These are phyloP conservation scores for Penicillium salamii DNA, from an alignment of 495 filamentous ascomycete genomes.

Conservation along the genomic window DNA sequence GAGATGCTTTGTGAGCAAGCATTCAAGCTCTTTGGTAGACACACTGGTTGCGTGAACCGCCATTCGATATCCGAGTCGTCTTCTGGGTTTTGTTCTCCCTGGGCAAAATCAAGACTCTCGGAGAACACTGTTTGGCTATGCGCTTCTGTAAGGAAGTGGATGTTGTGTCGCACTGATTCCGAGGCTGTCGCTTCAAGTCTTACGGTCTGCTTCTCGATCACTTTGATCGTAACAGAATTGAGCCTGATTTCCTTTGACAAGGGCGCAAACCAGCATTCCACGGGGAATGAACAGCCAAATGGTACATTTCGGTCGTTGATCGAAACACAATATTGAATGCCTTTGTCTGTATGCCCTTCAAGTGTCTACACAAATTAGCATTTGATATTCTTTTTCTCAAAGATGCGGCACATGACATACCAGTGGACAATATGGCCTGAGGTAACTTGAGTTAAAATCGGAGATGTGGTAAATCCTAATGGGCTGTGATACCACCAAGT, in stretches of 20 bases:
- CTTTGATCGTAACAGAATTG: not conserved
- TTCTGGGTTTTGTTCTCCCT: not conserved
- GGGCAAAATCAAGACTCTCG: not conserved
- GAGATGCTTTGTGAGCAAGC: constrained; percentile 15
- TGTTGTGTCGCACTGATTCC: constrained; percentile 11
- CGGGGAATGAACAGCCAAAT: constrained; percentile 14
- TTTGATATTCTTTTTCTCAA: too few species aligned
- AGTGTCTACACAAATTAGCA: not conserved
- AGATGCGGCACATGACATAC: not conserved
- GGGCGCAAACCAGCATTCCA: constrained; percentile 17
- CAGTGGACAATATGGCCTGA: not conserved
- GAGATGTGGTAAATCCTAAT: constrained; percentile 11
- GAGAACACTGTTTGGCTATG: constrained; percentile 11
- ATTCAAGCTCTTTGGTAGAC: constrained; percentile 14
- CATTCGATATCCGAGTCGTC: constrained; percentile 13
- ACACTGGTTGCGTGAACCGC: constrained; percentile 5
- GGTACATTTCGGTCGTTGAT: constrained; percentile 13
- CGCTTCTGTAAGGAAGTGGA: constrained; percentile 9
- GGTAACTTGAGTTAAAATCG: constrained; percentile 3
- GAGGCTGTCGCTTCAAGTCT: constrained; percentile 20
- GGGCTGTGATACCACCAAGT: constrained; percentile 15
- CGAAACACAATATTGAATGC: constrained; percentile 20
- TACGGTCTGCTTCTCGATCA: constrained; percentile 16
- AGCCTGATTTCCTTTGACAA: constrained; percentile 8
- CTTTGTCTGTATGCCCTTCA: constrained; percentile 2